These are phyloP conservation scores for Hemisphaericaspora xylofermentans DNA, from an alignment of 1,139 yeast genomes.

Conservation along the genomic window DNA sequence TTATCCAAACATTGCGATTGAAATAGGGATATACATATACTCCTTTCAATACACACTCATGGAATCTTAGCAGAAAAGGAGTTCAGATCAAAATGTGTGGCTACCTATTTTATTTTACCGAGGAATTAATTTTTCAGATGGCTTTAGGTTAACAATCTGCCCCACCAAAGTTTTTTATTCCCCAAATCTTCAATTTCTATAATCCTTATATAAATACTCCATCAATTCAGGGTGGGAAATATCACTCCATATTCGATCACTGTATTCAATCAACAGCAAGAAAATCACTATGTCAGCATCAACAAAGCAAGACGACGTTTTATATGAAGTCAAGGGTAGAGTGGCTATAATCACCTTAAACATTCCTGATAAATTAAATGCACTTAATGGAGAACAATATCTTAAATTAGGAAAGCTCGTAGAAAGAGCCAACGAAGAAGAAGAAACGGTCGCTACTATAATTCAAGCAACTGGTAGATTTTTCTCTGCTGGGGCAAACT, in stretches of 20 bases:
- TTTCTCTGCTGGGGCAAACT: slow-evolving; percentile 87
- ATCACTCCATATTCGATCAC: too few species aligned
- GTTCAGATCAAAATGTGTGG: too few species aligned
- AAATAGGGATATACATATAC: too few species aligned
- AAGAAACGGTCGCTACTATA: slow-evolving; percentile 63
- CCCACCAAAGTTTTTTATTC: not conserved
- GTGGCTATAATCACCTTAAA: slow-evolving; percentile 69
- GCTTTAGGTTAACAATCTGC: too few species aligned
- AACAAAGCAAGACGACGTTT: slow-evolving; percentile 28
- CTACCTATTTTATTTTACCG: too few species aligned
- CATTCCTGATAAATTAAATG: slow-evolving; percentile 62
- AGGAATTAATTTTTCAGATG: not conserved
- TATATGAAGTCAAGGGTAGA: slow-evolving; percentile 53
- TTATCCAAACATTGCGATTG: too few species aligned
- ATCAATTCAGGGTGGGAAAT: not conserved
- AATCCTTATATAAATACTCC: not conserved
- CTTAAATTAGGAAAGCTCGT: slow-evolving; percentile 58
- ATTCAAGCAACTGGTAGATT: slow-evolving; percentile 72
- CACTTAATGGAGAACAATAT: slow-evolving; percentile 68
- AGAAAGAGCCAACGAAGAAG: slow-evolving; percentile 66
- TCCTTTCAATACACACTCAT: too few species aligned
- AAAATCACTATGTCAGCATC: not conserved
- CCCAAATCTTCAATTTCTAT: too few species aligned
- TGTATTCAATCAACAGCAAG: not conserved
- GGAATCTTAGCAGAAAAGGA: too few species aligned